A percentile compares a stretch with the other conserved stretches of the same genome.
Evolutionary conservation across 495 filamentous ascomycete genomes (phyloP).

Genomic region (Penicillium herquei): DNA sequence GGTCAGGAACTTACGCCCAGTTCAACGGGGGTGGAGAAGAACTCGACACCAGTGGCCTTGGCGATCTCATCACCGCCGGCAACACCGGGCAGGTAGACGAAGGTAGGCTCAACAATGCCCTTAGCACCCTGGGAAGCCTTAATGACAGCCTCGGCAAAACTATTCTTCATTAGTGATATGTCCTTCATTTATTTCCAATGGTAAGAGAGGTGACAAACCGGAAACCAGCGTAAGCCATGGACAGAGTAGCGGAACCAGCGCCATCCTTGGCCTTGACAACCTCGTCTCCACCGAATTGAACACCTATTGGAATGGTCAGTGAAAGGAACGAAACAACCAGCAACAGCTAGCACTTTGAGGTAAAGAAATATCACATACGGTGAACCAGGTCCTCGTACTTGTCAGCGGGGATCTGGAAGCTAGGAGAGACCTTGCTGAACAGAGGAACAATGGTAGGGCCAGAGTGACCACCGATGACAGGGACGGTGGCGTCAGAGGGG

Average conservation of each 20-base stretch:
- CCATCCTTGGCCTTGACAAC: conserved; percentile 98
- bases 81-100: conserved; percentile 89
- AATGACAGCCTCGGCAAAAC: conserved; percentile 90
- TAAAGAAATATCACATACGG: conserved; percentile 50
- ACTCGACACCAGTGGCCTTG: conserved; percentile 81
- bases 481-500: conserved; percentile 76
- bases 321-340: neutral
- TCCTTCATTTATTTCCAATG: neutral
- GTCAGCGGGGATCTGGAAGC: conserved; percentile 77
- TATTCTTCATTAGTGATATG: conserved; percentile 37
- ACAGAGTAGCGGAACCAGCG: conserved; percentile 89
- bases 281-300: conserved; percentile 98
- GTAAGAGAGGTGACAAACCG: conserved; percentile 51
- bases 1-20: conserved; percentile 71
- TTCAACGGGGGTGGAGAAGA: conserved; percentile 93
- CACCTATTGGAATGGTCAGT: conserved; percentile 48
- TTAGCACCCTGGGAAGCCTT: conserved; percentile 85
- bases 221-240: conserved; percentile 97
- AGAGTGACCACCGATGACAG: conserved; percentile 95
- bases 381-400: conserved; percentile 85
- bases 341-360: neutral
- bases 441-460: conserved; percentile 97
- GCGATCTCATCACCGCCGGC: conserved; percentile 79
- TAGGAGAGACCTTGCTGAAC: conserved; percentile 83
- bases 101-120: conserved; percentile 90